Conservation (phyloP, 495 filamentous ascomycete species). For the Trypethelium eluteriae region DNA sequence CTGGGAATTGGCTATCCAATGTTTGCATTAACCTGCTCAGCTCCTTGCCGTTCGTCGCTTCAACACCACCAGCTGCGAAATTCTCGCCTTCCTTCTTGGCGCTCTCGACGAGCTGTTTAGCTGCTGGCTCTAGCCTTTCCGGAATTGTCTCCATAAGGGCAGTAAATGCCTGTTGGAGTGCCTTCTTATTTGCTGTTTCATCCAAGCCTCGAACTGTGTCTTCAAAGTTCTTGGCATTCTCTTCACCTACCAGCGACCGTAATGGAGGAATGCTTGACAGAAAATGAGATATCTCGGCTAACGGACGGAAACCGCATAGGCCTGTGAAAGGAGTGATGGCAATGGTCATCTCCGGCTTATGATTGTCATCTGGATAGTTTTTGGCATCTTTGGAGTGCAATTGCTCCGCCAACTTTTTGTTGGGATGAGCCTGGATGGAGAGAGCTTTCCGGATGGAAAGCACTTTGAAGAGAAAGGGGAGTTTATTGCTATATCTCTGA, state of each 20-base stretch:
- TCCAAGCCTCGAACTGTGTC: conserved; percentile 55
- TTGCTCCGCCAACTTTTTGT: conserved; percentile 91
- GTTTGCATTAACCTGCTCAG: conserved; percentile 69
- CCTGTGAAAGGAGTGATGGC: conserved; percentile 94
- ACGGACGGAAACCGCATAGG: conserved; percentile 86
- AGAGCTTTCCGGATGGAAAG: conserved; percentile 88
- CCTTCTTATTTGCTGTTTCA: conserved; percentile 64
- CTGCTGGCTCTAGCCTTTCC: conserved; percentile 54
- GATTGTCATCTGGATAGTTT: conserved; percentile 99
- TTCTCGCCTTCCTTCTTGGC: conserved; percentile 55
- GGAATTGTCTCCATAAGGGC: conserved; percentile 70
- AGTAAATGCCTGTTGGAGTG: conserved; percentile 63
- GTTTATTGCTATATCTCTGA: conserved; percentile 64
- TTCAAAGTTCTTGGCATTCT: conserved; percentile 59
- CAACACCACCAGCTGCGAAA: conserved; percentile 58
- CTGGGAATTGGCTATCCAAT: conserved; percentile 68
- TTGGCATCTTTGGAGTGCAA: conserved; percentile 77
- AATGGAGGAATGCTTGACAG: conserved; percentile 64
- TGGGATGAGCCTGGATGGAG: conserved; percentile 94
- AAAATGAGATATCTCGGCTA: conserved; percentile 81
- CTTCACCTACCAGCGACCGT: conserved; percentile 66
- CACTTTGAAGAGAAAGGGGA: conserved; percentile 97
- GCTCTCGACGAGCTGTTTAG: conserved; percentile 58
- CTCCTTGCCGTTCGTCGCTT: conserved; percentile 53
- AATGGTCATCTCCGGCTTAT: conserved; percentile 99